A percentile compares a stretch with the other conserved stretches of the same genome.
Evolutionary conservation across 2,329 filamentous ascomycete genomes (phyloP).

Genomic region (Penicillium concentricum): DNA sequence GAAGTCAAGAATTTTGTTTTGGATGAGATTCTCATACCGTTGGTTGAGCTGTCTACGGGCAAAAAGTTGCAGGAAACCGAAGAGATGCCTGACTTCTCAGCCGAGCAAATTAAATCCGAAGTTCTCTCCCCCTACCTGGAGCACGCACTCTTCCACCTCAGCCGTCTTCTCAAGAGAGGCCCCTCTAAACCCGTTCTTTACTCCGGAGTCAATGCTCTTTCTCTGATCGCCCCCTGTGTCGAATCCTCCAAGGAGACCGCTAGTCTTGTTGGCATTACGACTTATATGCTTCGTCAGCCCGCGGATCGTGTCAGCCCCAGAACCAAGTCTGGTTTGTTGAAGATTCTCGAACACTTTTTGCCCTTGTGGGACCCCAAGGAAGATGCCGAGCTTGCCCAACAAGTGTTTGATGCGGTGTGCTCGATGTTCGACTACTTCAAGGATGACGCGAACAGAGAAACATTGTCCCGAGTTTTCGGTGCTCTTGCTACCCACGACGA

Average conservation of each 20-base stretch:
- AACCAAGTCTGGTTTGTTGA: slow-evolving; percentile 76
- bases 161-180: slow-evolving; percentile 55
- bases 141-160: slow-evolving; percentile 58
- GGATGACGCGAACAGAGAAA: slow-evolving; percentile 71
- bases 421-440: slow-evolving; percentile 88
- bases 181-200: slow-evolving; percentile 74
- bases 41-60: slow-evolving; percentile 61
- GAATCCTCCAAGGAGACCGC: slow-evolving; percentile 62
- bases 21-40: slow-evolving; percentile 66
- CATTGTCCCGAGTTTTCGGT: slow-evolving; percentile 70
- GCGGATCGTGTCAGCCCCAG: slow-evolving; percentile 76
- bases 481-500: slow-evolving; percentile 67
- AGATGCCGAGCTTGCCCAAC: slow-evolving; percentile 58
- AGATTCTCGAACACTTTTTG: slow-evolving; percentile 78
- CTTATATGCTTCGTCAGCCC: slow-evolving; percentile 82
- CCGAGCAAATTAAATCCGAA: slow-evolving; percentile 35
- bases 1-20: slow-evolving; percentile 83
- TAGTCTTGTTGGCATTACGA: slow-evolving; percentile 76
- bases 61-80: slow-evolving; percentile 54
- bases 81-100: slow-evolving; percentile 41
- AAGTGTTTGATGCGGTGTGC: slow-evolving; percentile 71
- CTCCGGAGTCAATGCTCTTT: slow-evolving; percentile 73
- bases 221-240: slow-evolving; percentile 71
- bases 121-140: slow-evolving; percentile 61
- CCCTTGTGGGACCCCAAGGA: slow-evolving; percentile 60